Evolutionary conservation across 495 filamentous ascomycete species (phyloP).

Genomic region (Lepidopterella palustris): DNA sequence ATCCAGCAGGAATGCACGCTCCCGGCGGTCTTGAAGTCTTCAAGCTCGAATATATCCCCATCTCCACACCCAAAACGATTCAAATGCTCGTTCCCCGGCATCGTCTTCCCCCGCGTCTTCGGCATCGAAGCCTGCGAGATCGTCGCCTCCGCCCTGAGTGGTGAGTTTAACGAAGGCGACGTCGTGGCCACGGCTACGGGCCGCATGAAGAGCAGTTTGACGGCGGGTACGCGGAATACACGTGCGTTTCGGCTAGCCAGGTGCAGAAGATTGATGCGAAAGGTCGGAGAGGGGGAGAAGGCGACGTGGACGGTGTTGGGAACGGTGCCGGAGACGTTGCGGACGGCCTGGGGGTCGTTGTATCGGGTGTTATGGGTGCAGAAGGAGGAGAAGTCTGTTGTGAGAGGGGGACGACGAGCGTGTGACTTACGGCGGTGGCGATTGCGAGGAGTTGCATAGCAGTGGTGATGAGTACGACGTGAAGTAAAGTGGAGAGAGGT

Average conservation of each 20-base stretch:
- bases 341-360: constrained; percentile 48
- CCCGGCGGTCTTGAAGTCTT: constrained; percentile 31
- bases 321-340: constrained; percentile 50
- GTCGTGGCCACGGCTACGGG: constrained; percentile 49
- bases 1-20: constrained; percentile 30
- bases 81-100: constrained; percentile 44
- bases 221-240: constrained; percentile 53
- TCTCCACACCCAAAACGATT: constrained; percentile 31
- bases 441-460: constrained; percentile 43
- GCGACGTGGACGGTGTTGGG: constrained; percentile 42
- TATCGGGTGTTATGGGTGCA: constrained; percentile 37
- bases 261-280: constrained; percentile 39
- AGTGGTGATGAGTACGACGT: constrained; percentile 39
- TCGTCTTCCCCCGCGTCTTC: constrained; percentile 44
- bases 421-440: constrained; percentile 44
- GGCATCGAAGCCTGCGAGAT: constrained; percentile 49
- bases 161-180: constrained; percentile 39
- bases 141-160: constrained; percentile 39
- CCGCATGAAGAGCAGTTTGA: constrained; percentile 45
- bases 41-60: constrained; percentile 26
- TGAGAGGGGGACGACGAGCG: constrained; percentile 48
- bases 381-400: constrained; percentile 42
- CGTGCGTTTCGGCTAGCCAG: constrained; percentile 41
- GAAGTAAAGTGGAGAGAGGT: constrained; percentile 35
- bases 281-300: constrained; percentile 21